phyloP scores from a whole-genome alignment of 2,329 filamentous ascomycete genomes.

The Alternaria gansuensis region DNA sequence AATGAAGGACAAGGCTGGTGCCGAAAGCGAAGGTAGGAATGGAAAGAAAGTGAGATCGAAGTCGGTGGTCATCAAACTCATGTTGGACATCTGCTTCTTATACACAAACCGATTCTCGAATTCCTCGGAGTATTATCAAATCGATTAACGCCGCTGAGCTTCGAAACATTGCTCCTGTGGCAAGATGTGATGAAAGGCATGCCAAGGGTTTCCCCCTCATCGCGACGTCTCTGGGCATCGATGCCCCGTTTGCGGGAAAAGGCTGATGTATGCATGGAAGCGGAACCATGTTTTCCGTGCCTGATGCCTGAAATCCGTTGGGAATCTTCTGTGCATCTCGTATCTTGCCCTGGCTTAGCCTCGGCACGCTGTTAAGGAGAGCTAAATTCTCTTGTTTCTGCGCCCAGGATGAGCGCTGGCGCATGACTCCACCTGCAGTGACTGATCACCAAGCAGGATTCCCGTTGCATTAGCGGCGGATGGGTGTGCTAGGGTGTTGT shows the following conservation, averaged over 20 bases:
- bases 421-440: background rate
- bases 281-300: background rate
- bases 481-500: background rate
- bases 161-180: conserved; percentile 9
- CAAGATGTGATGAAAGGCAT: conserved; percentile 3
- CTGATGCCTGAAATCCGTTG: background rate
- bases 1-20: conserved; percentile 11
- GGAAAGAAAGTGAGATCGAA: conserved; percentile 21
- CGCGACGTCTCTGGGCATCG: background rate
- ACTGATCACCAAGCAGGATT: background rate
- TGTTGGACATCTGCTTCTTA: conserved; percentile 3
- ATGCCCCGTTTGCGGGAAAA: background rate
- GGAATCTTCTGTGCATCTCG: background rate
- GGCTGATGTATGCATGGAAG: conserved; percentile 4
- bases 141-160: background rate
- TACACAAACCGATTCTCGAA: background rate
- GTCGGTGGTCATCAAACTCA: conserved; percentile 4
- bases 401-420: background rate
- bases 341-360: background rate
- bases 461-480: conserved; percentile 7
- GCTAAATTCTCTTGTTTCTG: background rate
- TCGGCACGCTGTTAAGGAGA: background rate
- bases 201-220: background rate
- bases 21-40: background rate
- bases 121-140: background rate